Percentiles rank a stretch among this genome's conserved stretches.
phyloP scores from a whole-genome alignment of 1,284 basidiomycete species.

The Takashimella tepidaria region DNA sequence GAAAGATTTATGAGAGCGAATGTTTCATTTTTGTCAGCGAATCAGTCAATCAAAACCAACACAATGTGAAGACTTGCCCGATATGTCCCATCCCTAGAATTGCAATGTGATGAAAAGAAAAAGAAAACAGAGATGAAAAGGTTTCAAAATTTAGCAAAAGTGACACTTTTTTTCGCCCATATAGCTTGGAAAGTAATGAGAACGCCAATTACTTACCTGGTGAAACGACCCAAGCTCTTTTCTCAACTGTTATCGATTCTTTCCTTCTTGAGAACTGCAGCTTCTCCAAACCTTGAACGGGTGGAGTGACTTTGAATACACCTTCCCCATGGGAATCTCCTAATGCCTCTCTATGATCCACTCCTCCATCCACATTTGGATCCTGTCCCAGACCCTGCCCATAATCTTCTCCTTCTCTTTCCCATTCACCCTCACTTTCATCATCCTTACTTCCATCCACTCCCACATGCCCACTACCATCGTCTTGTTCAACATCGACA shows the following conservation, averaged over 20 bases:
- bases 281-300: not conserved
- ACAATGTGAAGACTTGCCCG: constrained; percentile 23
- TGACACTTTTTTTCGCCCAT: no score
- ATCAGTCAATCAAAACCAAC: no score
- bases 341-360: constrained; percentile 9
- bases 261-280: constrained; percentile 19
- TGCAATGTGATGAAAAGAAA: no score
- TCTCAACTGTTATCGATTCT: constrained; percentile 17
- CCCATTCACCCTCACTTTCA: constrained; percentile 9
- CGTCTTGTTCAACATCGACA: constrained; percentile 10
- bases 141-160: no score
- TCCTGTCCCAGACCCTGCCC: constrained; percentile 8
- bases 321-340: constrained; percentile 17
- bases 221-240: constrained; percentile 44
- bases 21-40: no score
- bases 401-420: constrained; percentile 35
- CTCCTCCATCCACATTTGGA: no score
- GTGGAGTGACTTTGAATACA: constrained; percentile 13
- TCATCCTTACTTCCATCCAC: constrained; percentile 5
- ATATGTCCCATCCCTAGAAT: constrained; percentile 47
- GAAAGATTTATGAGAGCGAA: no score
- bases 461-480: not conserved
- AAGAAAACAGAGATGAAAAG: no score
- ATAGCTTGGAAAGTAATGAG: no score
- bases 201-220: constrained; percentile 29